Conservation (phyloP, 805 yeast genomes). For the Candida ascalaphidarum region DNA sequence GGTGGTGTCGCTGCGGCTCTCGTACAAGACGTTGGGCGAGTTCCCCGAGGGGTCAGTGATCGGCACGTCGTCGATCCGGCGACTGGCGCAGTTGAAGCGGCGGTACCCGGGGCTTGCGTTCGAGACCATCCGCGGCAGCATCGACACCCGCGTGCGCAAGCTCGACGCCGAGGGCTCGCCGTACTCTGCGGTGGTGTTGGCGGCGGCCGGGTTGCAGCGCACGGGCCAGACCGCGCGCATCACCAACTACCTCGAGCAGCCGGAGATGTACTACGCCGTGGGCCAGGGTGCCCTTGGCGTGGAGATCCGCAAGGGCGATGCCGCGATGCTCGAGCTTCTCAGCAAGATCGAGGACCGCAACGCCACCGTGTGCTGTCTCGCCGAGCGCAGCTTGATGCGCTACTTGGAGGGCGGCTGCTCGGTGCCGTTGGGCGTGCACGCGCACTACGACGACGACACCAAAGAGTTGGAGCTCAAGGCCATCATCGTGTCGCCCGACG, state of each 20-base stretch:
- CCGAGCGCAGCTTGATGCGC: slow-evolving; percentile 84
- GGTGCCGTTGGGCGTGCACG: slow-evolving; percentile 88
- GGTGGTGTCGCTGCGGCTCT: slow-evolving; percentile 59
- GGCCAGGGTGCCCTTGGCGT: slow-evolving; percentile 99
- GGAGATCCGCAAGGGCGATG: slow-evolving; percentile 73
- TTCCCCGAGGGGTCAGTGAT: slow-evolving; percentile 81
- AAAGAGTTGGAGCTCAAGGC: slow-evolving; percentile 49
- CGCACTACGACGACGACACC: slow-evolving; percentile 39
- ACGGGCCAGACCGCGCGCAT: slow-evolving; percentile 68
- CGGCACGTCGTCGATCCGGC: slow-evolving; percentile 90
- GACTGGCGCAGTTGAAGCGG: slow-evolving; percentile 84
- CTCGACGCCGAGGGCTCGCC: slow-evolving; percentile 63
- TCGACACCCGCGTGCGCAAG: slow-evolving; percentile 72
- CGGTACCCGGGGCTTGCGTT: slow-evolving; percentile 69
- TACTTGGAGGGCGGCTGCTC: slow-evolving; percentile 96
- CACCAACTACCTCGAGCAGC: slow-evolving; percentile 58
- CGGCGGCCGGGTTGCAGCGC: slow-evolving; percentile 86
- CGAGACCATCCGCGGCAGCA: slow-evolving; percentile 76
- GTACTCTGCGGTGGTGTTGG: slow-evolving; percentile 72
- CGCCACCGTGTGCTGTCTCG: slow-evolving; percentile 68
- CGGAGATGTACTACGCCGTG: slow-evolving; percentile 89
- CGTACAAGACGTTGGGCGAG: slow-evolving; percentile 58
- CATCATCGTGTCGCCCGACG: slow-evolving; percentile 80
- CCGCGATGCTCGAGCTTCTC: slow-evolving; percentile 49
- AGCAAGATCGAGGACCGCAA: slow-evolving; percentile 54